Evolutionary conservation across 768 basidiomycete species (phyloP), one percentile per base, ranked within the genome.

Genomic region (Candolleomyces eurysporus): DNA sequence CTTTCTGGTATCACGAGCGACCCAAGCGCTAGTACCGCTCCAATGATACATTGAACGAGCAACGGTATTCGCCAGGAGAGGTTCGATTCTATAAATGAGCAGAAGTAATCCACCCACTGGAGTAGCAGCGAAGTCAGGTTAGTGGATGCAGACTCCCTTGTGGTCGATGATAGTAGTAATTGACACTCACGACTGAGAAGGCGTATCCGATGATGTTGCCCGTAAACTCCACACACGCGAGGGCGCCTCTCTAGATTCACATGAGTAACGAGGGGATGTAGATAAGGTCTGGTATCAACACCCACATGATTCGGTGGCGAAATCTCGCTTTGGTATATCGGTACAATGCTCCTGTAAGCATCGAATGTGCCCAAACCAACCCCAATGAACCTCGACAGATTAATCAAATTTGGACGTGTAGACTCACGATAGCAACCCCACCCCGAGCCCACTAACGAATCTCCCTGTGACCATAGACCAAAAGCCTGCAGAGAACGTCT

Each of bases 151-250:
- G 26, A 26, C 26, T 26, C 2, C 2, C 26, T 26, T 26, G 4
- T 4, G 4, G 26, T 26, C 2, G 26, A 26, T 26, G 26, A 26
- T 26, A 26, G 26, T 26, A 2, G 4, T 26, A 26, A 48, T 8
- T 7, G 31, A 54, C 55, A 22, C 30, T 32, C 51, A 79, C 90
- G 62, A 95, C 91, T 22, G 90, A 92, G 48, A 84, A 81, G 2
- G 92, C 86, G 68, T 96, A 96, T 61, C 94, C 94, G 51, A 89
- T 75, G 64, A 96, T 82, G 67, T 95, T 94, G 62, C 89, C 89
- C 0, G 94, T 94, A 69, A 95, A 96, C 67, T 96, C 94, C 77
- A 93, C 92, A 66, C 92, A 94, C 1, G 92, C 94, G 45, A 96
- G 79, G 30, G 89, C 86, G 45, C 94, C 94, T 68, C 94, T 82